These are phyloP conservation scores for Endogone sp. DNA, from an alignment of 192 early-diverging fungal genomes.

Conservation along the genomic window DNA sequence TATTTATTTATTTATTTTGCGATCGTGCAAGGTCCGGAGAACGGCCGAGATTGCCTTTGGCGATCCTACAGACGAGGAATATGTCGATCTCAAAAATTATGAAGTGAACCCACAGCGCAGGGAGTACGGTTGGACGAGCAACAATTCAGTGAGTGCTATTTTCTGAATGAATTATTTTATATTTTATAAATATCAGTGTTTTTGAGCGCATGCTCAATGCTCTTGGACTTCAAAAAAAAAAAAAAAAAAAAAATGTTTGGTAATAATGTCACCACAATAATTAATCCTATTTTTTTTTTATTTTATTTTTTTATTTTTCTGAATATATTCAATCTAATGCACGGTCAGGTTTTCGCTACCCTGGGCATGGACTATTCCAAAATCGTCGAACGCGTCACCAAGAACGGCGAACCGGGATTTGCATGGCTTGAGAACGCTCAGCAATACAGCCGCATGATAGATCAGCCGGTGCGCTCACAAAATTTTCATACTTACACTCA, in stretches of 20 bases:
- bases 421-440: conserved; percentile 44
- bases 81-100: conserved; percentile 48
- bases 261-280: too few species aligned
- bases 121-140: conserved; percentile 44
- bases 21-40: too few species aligned
- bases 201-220: too few species aligned
- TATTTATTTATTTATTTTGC: background rate
- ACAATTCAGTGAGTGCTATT: too few species aligned
- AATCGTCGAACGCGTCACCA: conserved; percentile 22
- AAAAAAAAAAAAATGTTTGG: too few species aligned
- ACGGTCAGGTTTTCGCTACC: conserved; percentile 32
- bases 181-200: too few species aligned
- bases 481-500: conserved; percentile 5
- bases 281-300: too few species aligned
- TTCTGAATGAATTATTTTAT: too few species aligned
- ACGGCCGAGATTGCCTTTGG: conserved; percentile 51
- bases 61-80: conserved; percentile 33
- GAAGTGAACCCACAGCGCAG: conserved; percentile 37
- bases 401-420: conserved; percentile 45
- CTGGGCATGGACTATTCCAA: conserved; percentile 40
- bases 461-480: too few species aligned
- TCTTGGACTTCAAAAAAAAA: too few species aligned
- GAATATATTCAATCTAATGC: too few species aligned
- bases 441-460: conserved; percentile 33
- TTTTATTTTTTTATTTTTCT: too few species aligned